These are phyloP conservation scores for Termitomyces sp. DNA, from an alignment of 768 basidiomycete species.

Conservation along the genomic window DNA sequence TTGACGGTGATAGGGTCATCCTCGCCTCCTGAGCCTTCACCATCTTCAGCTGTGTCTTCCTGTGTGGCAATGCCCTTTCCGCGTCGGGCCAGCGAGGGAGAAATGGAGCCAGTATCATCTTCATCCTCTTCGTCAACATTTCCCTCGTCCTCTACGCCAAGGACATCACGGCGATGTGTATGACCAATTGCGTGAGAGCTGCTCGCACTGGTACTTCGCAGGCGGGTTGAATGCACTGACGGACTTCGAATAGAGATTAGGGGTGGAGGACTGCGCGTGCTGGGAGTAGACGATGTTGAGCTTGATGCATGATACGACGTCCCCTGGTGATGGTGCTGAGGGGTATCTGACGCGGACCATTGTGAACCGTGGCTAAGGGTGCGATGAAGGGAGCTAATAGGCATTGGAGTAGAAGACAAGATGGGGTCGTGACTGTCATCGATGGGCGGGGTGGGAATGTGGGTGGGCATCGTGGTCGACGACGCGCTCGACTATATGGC, in stretches of 20 bases:
- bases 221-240: conserved; percentile 47
- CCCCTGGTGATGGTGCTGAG: conserved; percentile 63
- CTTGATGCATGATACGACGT: conserved; percentile 58
- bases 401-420: conserved; percentile 43
- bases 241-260: conserved; percentile 45
- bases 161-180: conserved; percentile 32
- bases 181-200: conserved; percentile 50
- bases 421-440: conserved; percentile 30
- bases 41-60: conserved; percentile 36
- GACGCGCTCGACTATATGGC: conserved; percentile 12
- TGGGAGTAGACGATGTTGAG: conserved; percentile 38
- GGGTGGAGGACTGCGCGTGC: conserved; percentile 37
- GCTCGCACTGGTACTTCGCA: conserved; percentile 60
- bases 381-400: conserved; percentile 36
- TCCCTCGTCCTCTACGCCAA: conserved; percentile 55
- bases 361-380: conserved; percentile 52
- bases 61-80: conserved; percentile 42
- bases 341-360: conserved; percentile 55
- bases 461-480: conserved; percentile 22
- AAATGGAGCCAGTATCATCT: conserved; percentile 17
- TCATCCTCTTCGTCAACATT: conserved; percentile 33
- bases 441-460: conserved; percentile 25
- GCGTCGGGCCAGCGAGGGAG: conserved; percentile 21
- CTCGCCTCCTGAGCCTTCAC: conserved; percentile 40
- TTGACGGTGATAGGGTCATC: conserved; percentile 89